A percentile compares a stretch with the other conserved stretches of the same genome.
These are phyloP conservation scores for Pseudognaphalium luteoalbum DNA, from an alignment of 129 eudicot genomes.

Conservation along the genomic window DNA sequence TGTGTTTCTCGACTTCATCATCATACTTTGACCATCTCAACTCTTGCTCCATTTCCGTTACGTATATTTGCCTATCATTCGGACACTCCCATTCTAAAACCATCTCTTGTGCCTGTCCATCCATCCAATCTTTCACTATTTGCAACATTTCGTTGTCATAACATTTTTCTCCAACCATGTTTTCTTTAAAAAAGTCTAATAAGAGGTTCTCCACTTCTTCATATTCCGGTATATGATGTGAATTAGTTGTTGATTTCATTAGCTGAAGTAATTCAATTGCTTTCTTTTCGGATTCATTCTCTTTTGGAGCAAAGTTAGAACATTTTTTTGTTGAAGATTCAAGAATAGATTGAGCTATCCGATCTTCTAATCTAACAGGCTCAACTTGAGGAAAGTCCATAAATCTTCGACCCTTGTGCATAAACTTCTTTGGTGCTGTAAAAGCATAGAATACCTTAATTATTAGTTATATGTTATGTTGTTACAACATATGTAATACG, in stretches of 20 bases:
- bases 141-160: constrained; percentile 32
- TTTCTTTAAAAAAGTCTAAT: constrained; percentile 54
- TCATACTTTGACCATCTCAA: constrained; percentile 49
- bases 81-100: constrained; percentile 57
- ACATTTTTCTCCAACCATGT: constrained; percentile 11
- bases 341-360: constrained; percentile 38
- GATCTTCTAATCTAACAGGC: constrained; percentile 62
- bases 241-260: constrained; percentile 37
- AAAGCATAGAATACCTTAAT: background rate
- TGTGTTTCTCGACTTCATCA: constrained; percentile 40
- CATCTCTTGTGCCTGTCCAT: constrained; percentile 34
- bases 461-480: background rate
- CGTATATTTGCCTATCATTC: constrained; percentile 46
- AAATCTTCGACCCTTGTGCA: constrained; percentile 46
- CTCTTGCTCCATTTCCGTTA: constrained; percentile 57
- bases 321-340: constrained; percentile 28
- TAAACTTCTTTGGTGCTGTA: constrained; percentile 48
- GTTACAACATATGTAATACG: background rate
- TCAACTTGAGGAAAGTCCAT: constrained; percentile 47
- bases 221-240: constrained; percentile 29
- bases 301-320: constrained; percentile 32
- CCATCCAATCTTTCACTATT: constrained; percentile 61
- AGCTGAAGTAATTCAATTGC: constrained; percentile 47
- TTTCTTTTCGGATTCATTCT: constrained; percentile 25
- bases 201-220: constrained; percentile 45